phyloP scores from a whole-genome alignment of 495 filamentous ascomycete species.

The Cercophora sp. region DNA sequence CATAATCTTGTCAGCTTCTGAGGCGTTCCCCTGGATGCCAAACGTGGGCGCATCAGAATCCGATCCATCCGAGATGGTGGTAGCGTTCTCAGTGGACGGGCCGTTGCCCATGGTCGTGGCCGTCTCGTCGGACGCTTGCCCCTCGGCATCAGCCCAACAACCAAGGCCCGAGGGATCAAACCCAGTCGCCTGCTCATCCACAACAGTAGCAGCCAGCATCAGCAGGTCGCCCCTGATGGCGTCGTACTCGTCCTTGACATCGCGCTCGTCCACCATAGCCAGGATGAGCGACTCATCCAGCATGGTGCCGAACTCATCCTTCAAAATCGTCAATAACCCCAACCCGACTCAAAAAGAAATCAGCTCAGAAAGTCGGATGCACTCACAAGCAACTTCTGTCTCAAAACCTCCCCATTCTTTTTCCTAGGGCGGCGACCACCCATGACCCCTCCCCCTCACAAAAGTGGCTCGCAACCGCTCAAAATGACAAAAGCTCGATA shows the following conservation, averaged over 20 bases:
- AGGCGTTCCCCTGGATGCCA: constrained; percentile 43
- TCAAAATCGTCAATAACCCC: too few species aligned
- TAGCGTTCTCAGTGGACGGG: constrained; percentile 21
- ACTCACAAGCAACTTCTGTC: constrained; percentile 7
- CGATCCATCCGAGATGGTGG: constrained; percentile 23
- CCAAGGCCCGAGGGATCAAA: constrained; percentile 78
- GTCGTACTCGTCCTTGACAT: constrained; percentile 65
- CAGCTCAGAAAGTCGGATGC: not conserved
- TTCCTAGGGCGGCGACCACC: not conserved
- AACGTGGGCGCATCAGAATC: constrained; percentile 17
- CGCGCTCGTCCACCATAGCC: constrained; percentile 37
- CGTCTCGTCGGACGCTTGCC: constrained; percentile 12
- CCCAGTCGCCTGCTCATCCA: constrained; percentile 60
- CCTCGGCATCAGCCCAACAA: constrained; percentile 14
- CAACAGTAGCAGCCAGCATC: constrained; percentile 54
- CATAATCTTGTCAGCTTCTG: constrained; percentile 52
- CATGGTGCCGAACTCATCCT: constrained; percentile 24
- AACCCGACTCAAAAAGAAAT: too few species aligned
- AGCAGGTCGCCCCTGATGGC: constrained; percentile 56
- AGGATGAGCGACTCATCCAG: constrained; percentile 31
- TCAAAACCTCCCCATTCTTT: not conserved
- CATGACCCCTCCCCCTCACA: not conserved
- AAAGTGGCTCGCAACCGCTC: too few species aligned
- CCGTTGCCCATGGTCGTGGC: constrained; percentile 14
- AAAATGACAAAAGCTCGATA: too few species aligned